Conservation (phyloP, 2,329 filamentous ascomycete species). For the Aspergillus pseudoglaucus region DNA sequence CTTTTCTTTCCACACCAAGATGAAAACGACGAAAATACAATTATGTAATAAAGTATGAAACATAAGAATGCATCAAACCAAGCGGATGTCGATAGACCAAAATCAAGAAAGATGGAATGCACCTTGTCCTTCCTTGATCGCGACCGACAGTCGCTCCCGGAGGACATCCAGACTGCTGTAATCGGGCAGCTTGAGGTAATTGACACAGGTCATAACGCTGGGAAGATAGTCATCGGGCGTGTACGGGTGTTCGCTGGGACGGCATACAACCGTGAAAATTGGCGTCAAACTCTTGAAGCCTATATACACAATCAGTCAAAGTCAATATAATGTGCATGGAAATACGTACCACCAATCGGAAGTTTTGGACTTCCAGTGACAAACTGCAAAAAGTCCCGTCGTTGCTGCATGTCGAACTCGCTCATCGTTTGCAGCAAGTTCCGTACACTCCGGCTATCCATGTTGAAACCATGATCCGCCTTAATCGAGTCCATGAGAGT, state of each 20-base stretch:
- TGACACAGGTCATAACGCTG: constrained; percentile 99
- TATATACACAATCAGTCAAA: constrained; percentile 31
- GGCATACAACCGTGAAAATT: constrained; percentile 98
- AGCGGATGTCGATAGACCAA: neutral
- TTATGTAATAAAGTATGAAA: neutral
- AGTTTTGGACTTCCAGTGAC: constrained; percentile 97
- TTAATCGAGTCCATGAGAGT: constrained; percentile 98
- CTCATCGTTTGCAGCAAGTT: constrained; percentile 95
- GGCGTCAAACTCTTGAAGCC: constrained; percentile 95
- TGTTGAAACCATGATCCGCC: constrained; percentile 96
- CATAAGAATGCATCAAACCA: neutral
- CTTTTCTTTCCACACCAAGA: constrained; percentile 4
- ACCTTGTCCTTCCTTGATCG: constrained; percentile 91
- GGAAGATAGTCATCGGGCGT: constrained; percentile 96
- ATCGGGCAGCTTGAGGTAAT: constrained; percentile 95
- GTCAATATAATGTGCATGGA: neutral
- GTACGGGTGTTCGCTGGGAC: constrained; percentile 91
- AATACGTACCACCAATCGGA: constrained; percentile 79
- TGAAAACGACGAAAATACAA: constrained; percentile 8
- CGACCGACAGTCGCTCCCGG: constrained; percentile 69
- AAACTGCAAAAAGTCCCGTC: constrained; percentile 93
- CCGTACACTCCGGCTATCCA: constrained; percentile 92
- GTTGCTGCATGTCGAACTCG: constrained; percentile 65
- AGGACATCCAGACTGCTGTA: constrained; percentile 76
- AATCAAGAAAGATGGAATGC: constrained; percentile 85